Evolutionary conservation across 768 basidiomycete species (phyloP).

Genomic region (Pleurotus salmoneostramineus): DNA sequence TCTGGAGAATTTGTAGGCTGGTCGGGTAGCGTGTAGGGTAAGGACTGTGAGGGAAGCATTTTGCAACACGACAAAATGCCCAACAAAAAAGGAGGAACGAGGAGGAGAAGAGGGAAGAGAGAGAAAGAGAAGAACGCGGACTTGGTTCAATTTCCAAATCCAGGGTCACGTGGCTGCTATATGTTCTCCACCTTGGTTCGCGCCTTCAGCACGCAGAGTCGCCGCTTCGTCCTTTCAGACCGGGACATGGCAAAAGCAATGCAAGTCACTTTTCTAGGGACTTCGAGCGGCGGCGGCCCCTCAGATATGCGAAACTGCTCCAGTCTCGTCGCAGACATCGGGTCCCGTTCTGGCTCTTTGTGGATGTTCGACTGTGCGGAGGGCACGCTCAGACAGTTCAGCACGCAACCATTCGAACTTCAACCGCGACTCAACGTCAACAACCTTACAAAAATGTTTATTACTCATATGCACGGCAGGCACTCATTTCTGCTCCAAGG

Average conservation of each 20-base stretch:
- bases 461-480: conserved; percentile 83
- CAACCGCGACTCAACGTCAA: conserved; percentile 32
- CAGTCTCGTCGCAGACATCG: conserved; percentile 60
- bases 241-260: conserved; percentile 18
- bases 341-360: conserved; percentile 39
- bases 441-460: conserved; percentile 65
- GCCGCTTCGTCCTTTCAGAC: neutral
- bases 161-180: no score
- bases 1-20: conserved; percentile 11
- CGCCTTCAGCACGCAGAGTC: neutral
- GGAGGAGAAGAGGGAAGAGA: neutral
- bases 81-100: neutral
- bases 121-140: neutral
- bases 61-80: neutral
- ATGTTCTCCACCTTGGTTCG: neutral
- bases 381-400: conserved; percentile 71
- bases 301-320: conserved; percentile 72
- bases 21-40: conserved; percentile 1
- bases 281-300: conserved; percentile 75
- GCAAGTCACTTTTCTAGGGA: conserved; percentile 69
- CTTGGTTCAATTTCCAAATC: neutral
- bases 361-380: conserved; percentile 89
- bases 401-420: conserved; percentile 38
- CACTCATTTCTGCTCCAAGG: conserved; percentile 3
- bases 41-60: conserved; percentile 5